phyloP scores from a whole-genome alignment of 257 asterid genomes.

The Oldenlandia corymbosa region DNA sequence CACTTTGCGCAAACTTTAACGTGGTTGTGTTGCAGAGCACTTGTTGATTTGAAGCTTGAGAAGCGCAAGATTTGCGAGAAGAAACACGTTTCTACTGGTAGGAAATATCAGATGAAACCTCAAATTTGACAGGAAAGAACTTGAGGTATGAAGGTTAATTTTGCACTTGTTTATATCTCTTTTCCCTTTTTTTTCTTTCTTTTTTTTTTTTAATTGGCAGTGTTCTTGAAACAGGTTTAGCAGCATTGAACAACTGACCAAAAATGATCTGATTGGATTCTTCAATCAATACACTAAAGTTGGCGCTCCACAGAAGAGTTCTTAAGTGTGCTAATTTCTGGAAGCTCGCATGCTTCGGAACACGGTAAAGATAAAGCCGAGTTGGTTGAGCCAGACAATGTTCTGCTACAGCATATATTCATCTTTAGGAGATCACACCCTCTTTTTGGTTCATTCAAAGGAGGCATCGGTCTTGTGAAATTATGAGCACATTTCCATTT shows the following conservation, averaged over 20 bases:
- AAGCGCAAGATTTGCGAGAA: slow-evolving; percentile 84
- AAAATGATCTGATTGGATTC: slow-evolving; percentile 65
- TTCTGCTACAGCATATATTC: slow-evolving; percentile 59
- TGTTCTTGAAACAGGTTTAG: slow-evolving; percentile 55
- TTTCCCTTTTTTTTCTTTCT: too few relatives aligned
- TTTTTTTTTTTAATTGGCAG: neutral
- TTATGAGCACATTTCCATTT: slow-evolving; percentile 33
- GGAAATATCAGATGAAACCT: slow-evolving; percentile 84
- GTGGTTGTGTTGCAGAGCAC: slow-evolving; percentile 53
- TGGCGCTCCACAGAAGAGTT: slow-evolving; percentile 62
- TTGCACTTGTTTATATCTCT: neutral
- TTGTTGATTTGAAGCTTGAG: slow-evolving; percentile 89
- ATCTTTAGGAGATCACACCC: slow-evolving; percentile 78
- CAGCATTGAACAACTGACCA: slow-evolving; percentile 59
- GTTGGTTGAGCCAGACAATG: slow-evolving; percentile 27
- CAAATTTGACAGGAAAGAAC: slow-evolving; percentile 74
- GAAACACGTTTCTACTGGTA: slow-evolving; percentile 75
- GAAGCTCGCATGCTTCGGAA: slow-evolving; percentile 69
- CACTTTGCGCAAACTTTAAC: slow-evolving; percentile 22
- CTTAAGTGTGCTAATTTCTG: slow-evolving; percentile 70
- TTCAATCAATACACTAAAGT: slow-evolving; percentile 68
- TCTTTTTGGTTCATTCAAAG: slow-evolving; percentile 73
- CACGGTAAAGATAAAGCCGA: slow-evolving; percentile 38
- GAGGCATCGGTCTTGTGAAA: slow-evolving; percentile 59
- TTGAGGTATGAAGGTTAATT: slow-evolving; percentile 57